Evolutionary conservation across 257 asterid species (phyloP).

Genomic region (Solanum clarkiae): DNA sequence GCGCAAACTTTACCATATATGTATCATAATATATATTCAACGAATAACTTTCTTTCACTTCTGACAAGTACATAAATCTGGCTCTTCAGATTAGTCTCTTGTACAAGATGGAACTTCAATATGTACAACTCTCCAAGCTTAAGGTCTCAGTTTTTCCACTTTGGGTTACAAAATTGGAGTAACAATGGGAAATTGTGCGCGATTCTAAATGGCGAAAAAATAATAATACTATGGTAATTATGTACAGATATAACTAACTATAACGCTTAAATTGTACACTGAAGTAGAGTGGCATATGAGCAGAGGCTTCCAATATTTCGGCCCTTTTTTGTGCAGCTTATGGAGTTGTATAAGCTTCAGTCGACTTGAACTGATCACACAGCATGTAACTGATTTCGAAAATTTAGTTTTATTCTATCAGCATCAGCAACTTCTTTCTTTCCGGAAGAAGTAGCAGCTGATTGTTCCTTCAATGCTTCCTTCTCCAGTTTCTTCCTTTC

Average conservation of each 20-base stretch:
- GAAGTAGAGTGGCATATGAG: neutral
- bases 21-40: too few species aligned
- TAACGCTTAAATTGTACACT: neutral
- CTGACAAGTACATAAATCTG: neutral
- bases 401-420: slow-evolving; percentile 17
- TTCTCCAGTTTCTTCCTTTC: slow-evolving; percentile 88
- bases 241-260: neutral
- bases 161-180: neutral
- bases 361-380: neutral
- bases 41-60: too few species aligned
- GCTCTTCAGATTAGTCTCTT: neutral
- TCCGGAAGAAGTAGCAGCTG: slow-evolving; percentile 58
- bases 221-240: neutral
- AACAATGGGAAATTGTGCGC: neutral
- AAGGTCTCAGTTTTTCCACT: neutral
- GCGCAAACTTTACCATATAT: too few species aligned
- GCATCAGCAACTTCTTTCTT: slow-evolving; percentile 59
- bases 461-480: slow-evolving; percentile 85
- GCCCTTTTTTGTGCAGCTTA: neutral
- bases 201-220: neutral
- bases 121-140: neutral
- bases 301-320: neutral
- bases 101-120: neutral
- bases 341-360: neutral
- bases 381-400: neutral